These are phyloP conservation scores for Kitagawia praeruptora DNA, from an alignment of 129 eudicot species.

Conservation along the genomic window DNA sequence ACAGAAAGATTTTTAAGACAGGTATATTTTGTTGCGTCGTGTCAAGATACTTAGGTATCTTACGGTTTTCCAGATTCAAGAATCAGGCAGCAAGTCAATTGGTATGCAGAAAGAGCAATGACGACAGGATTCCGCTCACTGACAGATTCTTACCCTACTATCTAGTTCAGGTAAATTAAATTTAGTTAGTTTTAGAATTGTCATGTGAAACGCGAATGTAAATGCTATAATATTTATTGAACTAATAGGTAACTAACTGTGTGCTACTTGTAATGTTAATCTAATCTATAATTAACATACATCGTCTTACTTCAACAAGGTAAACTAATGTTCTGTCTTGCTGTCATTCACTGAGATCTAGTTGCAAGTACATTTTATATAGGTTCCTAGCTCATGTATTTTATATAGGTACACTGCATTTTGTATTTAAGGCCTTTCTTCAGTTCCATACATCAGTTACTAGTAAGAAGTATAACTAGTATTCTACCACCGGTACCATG, in stretches of 20 bases:
- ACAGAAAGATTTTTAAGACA: neutral
- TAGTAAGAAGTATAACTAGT: neutral
- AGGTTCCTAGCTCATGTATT: neutral
- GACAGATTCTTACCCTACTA: neutral
- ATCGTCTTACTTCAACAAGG: neutral
- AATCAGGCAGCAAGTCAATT: neutral
- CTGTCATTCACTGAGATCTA: neutral
- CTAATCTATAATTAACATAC: neutral
- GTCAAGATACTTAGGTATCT: neutral
- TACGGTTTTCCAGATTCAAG: constrained; percentile 4
- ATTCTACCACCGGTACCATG: neutral
- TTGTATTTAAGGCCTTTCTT: neutral
- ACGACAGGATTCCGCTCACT: neutral
- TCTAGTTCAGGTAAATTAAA: neutral
- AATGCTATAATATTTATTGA: neutral
- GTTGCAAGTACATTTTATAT: neutral
- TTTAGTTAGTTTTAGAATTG: neutral
- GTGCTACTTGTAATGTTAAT: neutral
- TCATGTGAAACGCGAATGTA: neutral
- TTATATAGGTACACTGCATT: neutral
- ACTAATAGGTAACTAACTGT: neutral
- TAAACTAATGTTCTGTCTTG: neutral
- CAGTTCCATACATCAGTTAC: neutral
- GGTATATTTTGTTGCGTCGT: neutral
- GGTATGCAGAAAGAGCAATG: neutral